Base-by-base conservation (phyloP, 306 rosid genomes). In the Mucuna pruriens region DNA sequence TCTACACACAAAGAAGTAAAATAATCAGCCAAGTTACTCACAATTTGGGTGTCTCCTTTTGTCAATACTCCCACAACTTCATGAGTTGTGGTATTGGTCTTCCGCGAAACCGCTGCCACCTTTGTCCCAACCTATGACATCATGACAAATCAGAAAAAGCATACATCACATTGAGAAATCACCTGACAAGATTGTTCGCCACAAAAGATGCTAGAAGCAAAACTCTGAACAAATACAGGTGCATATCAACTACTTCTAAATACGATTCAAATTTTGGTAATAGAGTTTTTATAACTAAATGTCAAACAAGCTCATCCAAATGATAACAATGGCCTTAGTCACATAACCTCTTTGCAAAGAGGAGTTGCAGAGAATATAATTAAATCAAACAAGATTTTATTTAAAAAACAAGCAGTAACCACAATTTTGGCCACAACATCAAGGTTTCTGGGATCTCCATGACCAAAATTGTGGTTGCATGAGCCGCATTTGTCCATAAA, bases 1-100 rank as follows among this genome's bases (percentile, higher is more conserved):
- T 63, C 34, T 22, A 72, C 62, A 12, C 44, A 75, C 23, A n/a
- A 39, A 55, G 55, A 72, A 73, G 36, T 34, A 57, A 65, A 66
- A 13, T 38, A 38, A 40, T 46, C 60, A 74, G 34, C 78, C 17
- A 42, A 79, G 79, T 42, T 44, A 90, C 99, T 64, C 82, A 95
- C 99, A 85, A 93, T 84, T 88, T 93, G 98, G 74, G 97, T 93
- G 77, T 91, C 87, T 84, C 90, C 97, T 81, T 93, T 90, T 9
- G 98, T 95, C 90, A 91, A 76, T 57, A 90, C 94, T 83, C 97
- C 99, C 33, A 91, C 87, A 22, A 95, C 97, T 90, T 95, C 98
- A 90, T 95, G 96, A 79, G 93, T 89, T n/a, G 98, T 93, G 78
- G 99, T 95, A 86, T 95, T 91, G 40, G 98, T 95, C 91, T 95